A percentile compares a stretch with the other conserved stretches of the same genome.
phyloP scores from a whole-genome alignment of 371 early-diverging fungal species.

The Mucor piriformis region DNA sequence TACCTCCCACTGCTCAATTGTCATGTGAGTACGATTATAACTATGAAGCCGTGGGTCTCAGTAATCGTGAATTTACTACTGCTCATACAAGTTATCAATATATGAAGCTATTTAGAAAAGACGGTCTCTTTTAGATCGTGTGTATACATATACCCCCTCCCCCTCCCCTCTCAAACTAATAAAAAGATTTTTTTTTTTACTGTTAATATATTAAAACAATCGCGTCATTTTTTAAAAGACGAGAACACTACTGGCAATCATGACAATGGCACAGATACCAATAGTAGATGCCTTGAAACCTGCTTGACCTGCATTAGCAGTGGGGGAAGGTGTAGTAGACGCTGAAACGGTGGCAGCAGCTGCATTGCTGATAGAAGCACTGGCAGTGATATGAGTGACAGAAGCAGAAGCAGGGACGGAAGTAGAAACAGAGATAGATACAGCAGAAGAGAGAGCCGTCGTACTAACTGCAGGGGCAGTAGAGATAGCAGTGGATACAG shows the following conservation, averaged over 20 bases:
- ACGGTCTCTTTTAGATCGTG: slow-evolving; percentile 40
- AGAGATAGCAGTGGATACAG: slow-evolving; percentile 8
- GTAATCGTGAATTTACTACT: slow-evolving; percentile 48
- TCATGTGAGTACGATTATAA: slow-evolving; percentile 54
- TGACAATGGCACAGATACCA: slow-evolving; percentile 5
- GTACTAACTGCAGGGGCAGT: background rate
- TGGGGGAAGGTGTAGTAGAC: slow-evolving; percentile 5
- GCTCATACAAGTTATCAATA: slow-evolving; percentile 62
- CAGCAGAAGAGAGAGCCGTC: background rate
- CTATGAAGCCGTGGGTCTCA: slow-evolving; percentile 50
- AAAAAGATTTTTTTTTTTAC: background rate
- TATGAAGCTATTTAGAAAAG: slow-evolving; percentile 52
- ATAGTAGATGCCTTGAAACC: slow-evolving; percentile 17
- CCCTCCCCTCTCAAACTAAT: background rate
- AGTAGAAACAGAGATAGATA: background rate
- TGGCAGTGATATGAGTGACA: background rate
- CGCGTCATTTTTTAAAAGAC: too few species aligned
- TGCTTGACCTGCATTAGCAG: slow-evolving; percentile 5
- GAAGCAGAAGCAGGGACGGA: background rate
- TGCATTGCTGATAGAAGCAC: background rate
- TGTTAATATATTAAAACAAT: too few species aligned
- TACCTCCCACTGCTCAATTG: slow-evolving; percentile 48
- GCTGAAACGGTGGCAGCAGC: background rate
- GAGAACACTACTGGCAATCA: slow-evolving; percentile 17
- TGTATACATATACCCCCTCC: slow-evolving; percentile 5